Evolutionary conservation across 1,284 basidiomycete species (phyloP), one percentile per base, ranked within the genome.

Genomic region (Inonotus hispidus): DNA sequence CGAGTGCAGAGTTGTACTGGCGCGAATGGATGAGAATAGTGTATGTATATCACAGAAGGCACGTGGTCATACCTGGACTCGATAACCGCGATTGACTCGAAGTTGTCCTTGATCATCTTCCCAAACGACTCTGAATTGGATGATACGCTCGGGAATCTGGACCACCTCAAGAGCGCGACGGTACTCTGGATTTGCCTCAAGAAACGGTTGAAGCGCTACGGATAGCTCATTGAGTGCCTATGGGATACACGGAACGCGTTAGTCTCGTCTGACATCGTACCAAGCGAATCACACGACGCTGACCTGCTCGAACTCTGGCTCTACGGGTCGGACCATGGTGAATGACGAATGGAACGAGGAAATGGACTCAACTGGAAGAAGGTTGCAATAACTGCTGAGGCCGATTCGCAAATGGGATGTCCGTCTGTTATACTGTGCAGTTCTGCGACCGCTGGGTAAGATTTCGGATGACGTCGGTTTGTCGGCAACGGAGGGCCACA

Each of bases 1-100:
- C 90, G 57, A 92, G 81, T 19, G 87, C 87, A 46, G 88, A 90
- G 81, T 91, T 91, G 81, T 88, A 91, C 83, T 87, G n/a, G 60
- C 16, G 60, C 16, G 13, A 38, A 39, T 61, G 52, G 38, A 58
- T 29, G 57, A 54, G 16, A 16, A 35, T n/a, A n/a, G 5, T 13
- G 10, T 38, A 14, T 35, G 23, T n/a, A 32, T 41, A 55, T 25
- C 25, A n/a, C 35, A 46, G 6, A 29, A 41, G 29, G n/a, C 43
- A 29, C 25, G 32, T 11, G 71, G 75, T 58, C 43, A 82, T n/a
- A n/a, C 82, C 77, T 88, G 87, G 57, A 91, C 88, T 70, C 89
- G 82, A 79, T 82, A 92, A 45, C 87, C 89, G 63, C 83, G 78
- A 79, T 91, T 90, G 68, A 91, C 88, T 67, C 88, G 87, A 53